Conservation (phyloP, 495 filamentous ascomycete genomes). For the Aspergillus kassunensis region DNA sequence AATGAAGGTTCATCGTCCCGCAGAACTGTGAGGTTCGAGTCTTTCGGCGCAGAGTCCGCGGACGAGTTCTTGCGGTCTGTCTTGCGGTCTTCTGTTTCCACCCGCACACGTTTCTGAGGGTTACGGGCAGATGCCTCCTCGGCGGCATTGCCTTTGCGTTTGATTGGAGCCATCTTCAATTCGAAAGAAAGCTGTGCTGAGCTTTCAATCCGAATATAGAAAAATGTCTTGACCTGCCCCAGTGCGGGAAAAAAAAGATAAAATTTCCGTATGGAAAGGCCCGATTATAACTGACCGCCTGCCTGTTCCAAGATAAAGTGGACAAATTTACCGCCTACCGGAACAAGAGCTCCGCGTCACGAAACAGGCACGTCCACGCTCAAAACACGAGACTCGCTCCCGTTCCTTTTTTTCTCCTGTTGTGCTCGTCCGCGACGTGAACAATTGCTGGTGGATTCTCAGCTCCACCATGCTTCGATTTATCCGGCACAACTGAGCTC, state of each 20-base stretch:
- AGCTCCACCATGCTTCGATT: slow-evolving; percentile 18
- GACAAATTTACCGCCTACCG: slow-evolving; percentile 19
- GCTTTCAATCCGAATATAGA: slow-evolving; percentile 27
- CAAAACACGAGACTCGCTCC: slow-evolving; percentile 24
- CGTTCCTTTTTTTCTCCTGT: too few relatives aligned
- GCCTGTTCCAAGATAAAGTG: not conserved
- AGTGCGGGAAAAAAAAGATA: slow-evolving; percentile 36
- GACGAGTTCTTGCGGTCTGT: slow-evolving; percentile 22
- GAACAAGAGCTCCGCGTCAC: slow-evolving; percentile 19
- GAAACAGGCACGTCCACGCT: slow-evolving; percentile 28
- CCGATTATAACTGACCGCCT: slow-evolving; percentile 20
- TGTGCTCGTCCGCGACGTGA: slow-evolving; percentile 17
- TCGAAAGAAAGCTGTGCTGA: slow-evolving; percentile 22
- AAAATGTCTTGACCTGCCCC: slow-evolving; percentile 25
- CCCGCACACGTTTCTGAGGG: slow-evolving; percentile 44
- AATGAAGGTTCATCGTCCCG: slow-evolving; percentile 84
- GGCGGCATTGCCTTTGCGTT: slow-evolving; percentile 47
- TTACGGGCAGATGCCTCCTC: slow-evolving; percentile 37
- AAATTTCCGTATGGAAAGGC: slow-evolving; percentile 28
- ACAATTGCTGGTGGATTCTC: slow-evolving; percentile 13
- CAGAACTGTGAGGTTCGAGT: slow-evolving; percentile 46
- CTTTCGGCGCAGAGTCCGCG: slow-evolving; percentile 29
- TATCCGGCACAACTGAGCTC: not conserved
- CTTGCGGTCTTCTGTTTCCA: slow-evolving; percentile 39
- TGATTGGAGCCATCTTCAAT: slow-evolving; percentile 47